phyloP scores from a whole-genome alignment of 164 flowering plant species.

The Umbilicus rupestris region DNA sequence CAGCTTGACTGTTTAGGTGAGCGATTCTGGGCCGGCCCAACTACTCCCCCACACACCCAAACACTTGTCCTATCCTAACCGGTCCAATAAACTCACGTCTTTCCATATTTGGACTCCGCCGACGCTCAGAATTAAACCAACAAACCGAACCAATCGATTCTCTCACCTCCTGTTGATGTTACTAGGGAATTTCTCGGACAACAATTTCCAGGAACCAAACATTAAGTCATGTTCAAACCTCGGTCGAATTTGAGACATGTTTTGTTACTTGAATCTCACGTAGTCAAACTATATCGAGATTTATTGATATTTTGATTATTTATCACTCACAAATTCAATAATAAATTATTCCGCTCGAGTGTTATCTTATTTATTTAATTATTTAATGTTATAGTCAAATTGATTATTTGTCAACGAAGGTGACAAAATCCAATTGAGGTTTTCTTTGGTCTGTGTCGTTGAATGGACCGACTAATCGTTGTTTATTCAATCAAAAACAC shows the following conservation, averaged over 20 bases:
- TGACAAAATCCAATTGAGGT: neutral
- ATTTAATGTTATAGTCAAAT: neutral
- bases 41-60: neutral
- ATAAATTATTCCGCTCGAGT: no score
- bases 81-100: neutral
- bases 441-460: slow-evolving; percentile 2
- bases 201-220: neutral
- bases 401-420: neutral
- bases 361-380: neutral
- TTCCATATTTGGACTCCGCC: neutral
- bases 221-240: neutral
- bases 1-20: neutral
- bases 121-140: neutral
- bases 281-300: neutral
- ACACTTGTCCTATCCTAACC: neutral
- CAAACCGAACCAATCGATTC: neutral
- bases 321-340: no score
- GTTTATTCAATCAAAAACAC: neutral
- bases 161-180: neutral
- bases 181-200: neutral
- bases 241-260: no score
- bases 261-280: neutral
- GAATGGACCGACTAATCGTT: neutral
- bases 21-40: neutral
- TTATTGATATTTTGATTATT: no score